These are phyloP conservation scores for Sesbania bispinosa DNA, from an alignment of 306 rosid genomes.

Conservation along the genomic window DNA sequence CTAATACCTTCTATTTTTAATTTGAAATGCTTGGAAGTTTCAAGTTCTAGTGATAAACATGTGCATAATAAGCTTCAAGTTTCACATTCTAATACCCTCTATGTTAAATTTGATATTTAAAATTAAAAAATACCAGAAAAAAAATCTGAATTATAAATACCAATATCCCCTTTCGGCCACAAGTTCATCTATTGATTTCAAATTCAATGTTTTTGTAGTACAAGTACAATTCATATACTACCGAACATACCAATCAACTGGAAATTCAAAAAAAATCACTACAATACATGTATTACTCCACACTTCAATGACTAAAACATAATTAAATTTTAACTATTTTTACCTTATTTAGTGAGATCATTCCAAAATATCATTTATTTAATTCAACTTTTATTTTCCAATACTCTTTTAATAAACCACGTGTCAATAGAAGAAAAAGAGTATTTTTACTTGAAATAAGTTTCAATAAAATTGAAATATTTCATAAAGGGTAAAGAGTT, in stretches of 20 bases:
- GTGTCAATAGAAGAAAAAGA: no score
- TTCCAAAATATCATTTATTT: no score
- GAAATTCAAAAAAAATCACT: not conserved
- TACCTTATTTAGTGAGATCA: no score
- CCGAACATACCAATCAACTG: conserved; percentile 55
- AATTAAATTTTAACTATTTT: no score
- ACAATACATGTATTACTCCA: no score
- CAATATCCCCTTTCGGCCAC: conserved; percentile 38
- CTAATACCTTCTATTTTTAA: not conserved
- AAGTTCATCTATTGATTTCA: conserved; percentile 81
- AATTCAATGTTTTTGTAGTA: conserved; percentile 91
- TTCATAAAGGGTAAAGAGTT: no score
- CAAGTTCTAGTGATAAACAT: not conserved
- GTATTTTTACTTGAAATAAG: no score
- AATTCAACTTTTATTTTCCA: no score
- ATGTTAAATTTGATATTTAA: not conserved
- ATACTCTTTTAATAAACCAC: no score
- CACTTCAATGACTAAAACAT: no score
- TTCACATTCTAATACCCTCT: not conserved
- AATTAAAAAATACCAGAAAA: not conserved
- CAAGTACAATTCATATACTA: conserved; percentile 80
- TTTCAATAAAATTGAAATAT: no score
- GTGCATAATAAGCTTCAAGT: not conserved
- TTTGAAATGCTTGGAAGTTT: not conserved
- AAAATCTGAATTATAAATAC: not conserved